These are phyloP conservation scores for Trichoderma polysporum DNA, from an alignment of 2,329 filamentous ascomycete genomes.

Conservation along the genomic window DNA sequence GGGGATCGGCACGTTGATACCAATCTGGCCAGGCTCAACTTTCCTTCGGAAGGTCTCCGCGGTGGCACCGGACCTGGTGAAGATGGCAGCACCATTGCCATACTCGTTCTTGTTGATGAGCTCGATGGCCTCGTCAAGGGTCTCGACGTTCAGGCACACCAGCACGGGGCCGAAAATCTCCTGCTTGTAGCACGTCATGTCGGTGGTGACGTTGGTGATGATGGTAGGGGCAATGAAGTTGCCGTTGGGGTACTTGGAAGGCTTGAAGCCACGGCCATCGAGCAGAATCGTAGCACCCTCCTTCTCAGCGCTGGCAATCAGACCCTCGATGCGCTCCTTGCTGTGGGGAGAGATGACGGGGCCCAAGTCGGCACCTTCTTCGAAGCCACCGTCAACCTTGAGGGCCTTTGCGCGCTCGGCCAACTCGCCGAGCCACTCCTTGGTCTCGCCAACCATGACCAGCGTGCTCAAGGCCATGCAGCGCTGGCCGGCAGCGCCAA, in stretches of 20 bases:
- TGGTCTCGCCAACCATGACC: slow-evolving; percentile 81
- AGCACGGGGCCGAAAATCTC: slow-evolving; percentile 86
- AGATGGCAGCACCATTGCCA: slow-evolving; percentile 83
- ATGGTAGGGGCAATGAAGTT: slow-evolving; percentile 85
- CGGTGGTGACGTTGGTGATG: slow-evolving; percentile 74
- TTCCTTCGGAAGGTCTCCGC: slow-evolving; percentile 76
- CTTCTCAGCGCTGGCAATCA: slow-evolving; percentile 74
- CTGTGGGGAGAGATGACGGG: slow-evolving; percentile 79
- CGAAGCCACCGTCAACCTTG: slow-evolving; percentile 77
- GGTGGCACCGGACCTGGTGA: slow-evolving; percentile 74
- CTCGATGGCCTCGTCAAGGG: slow-evolving; percentile 75
- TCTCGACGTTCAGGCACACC: slow-evolving; percentile 75
- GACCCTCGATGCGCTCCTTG: slow-evolving; percentile 72
- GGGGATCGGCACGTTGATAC: slow-evolving; percentile 80
- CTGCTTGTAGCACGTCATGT: slow-evolving; percentile 82
- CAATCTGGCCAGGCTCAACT: slow-evolving; percentile 82
- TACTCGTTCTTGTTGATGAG: slow-evolving; percentile 86
- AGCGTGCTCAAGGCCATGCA: slow-evolving; percentile 85
- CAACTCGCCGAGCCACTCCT: slow-evolving; percentile 76
- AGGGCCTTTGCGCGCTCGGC: slow-evolving; percentile 72
- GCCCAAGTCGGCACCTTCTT: slow-evolving; percentile 74
- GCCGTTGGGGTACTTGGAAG: slow-evolving; percentile 76
- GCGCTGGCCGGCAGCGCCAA: slow-evolving; percentile 79
- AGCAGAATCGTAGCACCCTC: slow-evolving; percentile 82
- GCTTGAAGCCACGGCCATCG: slow-evolving; percentile 73